Evolutionary conservation across 768 basidiomycete species (phyloP).

Genomic region (Symmetrospora coprosmae): DNA sequence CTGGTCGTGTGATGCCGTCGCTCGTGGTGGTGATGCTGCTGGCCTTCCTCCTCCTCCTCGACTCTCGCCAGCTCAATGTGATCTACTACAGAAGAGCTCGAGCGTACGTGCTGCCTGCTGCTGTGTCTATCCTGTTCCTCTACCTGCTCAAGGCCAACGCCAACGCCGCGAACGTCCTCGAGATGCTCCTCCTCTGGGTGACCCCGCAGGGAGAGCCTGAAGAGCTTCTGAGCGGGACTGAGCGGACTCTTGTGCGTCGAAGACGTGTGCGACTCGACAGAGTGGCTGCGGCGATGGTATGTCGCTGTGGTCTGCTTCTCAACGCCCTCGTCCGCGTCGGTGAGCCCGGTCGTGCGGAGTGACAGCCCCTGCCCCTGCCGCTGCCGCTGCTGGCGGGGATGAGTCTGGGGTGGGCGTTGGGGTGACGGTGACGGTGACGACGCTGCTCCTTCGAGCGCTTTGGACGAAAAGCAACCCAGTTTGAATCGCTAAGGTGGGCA

Average conservation of each 20-base stretch:
- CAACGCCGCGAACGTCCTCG: not conserved
- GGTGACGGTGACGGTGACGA: not conserved
- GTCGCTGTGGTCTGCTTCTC: not conserved
- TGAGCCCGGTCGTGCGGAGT: no score
- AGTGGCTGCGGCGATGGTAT: not conserved
- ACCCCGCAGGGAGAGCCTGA: not conserved
- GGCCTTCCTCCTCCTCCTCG: no score
- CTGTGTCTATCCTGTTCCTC: no score
- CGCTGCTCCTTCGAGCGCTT: not conserved
- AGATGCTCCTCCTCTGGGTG: not conserved
- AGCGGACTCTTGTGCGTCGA: no score
- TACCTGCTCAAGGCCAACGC: no score
- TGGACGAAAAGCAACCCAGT: not conserved
- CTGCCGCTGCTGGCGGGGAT: not conserved
- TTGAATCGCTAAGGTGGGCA: no score
- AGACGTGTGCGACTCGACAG: not conserved
- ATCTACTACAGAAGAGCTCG: no score
- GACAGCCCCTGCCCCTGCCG: no score
- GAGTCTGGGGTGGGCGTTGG: no score
- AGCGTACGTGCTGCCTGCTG: no score
- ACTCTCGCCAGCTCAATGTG: no score
- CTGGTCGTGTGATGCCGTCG: not conserved
- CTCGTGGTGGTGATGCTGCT: not conserved
- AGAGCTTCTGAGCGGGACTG: not conserved
- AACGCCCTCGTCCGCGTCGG: not conserved